Evolutionary conservation across 345 rosid species (phyloP).

Genomic region (Rhizophora apiculata): DNA sequence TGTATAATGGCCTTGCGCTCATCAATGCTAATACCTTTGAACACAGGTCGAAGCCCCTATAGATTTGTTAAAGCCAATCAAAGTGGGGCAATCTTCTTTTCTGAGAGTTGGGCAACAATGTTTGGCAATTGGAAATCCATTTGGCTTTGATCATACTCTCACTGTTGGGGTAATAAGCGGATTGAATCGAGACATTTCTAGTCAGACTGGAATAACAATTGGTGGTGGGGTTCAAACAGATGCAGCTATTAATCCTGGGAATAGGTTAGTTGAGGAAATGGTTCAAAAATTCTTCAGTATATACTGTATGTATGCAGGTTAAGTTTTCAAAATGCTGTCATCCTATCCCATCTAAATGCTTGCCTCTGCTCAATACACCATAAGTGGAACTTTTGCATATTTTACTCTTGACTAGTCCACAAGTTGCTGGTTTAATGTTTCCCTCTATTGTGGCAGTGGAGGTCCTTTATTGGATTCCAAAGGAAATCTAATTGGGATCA

Average conservation of each 20-base stretch:
- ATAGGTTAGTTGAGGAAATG: constrained; percentile 46
- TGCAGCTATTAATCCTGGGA: constrained; percentile 98
- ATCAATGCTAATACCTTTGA: constrained; percentile 1
- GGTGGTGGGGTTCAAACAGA: constrained; percentile 98
- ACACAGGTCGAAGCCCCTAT: constrained; percentile 82
- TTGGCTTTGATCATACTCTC: constrained; percentile 96
- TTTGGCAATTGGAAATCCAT: constrained; percentile 93
- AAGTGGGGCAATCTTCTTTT: constrained; percentile 67
- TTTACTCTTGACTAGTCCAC: not conserved
- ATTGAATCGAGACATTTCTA: constrained; percentile 82
- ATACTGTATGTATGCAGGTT: no score
- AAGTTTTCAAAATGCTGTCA: no score
- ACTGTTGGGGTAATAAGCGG: constrained; percentile 94
- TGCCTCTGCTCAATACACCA: no score
- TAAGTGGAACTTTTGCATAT: not conserved
- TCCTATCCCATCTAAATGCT: no score
- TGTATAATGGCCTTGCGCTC: not conserved
- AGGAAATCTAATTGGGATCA: constrained; percentile 87
- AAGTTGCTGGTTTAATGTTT: not conserved
- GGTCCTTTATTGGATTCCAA: constrained; percentile 91
- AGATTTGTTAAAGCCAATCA: constrained; percentile 69
- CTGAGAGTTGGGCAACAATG: constrained; percentile 92
- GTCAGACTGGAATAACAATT: constrained; percentile 86
- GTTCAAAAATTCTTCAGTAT: not conserved
- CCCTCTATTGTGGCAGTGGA: constrained; percentile 51